Percentiles rank a stretch among this genome's conserved stretches.
Conservation (phyloP, 2,329 filamentous ascomycete genomes). For the Chrysosphaeria jannelii region DNA sequence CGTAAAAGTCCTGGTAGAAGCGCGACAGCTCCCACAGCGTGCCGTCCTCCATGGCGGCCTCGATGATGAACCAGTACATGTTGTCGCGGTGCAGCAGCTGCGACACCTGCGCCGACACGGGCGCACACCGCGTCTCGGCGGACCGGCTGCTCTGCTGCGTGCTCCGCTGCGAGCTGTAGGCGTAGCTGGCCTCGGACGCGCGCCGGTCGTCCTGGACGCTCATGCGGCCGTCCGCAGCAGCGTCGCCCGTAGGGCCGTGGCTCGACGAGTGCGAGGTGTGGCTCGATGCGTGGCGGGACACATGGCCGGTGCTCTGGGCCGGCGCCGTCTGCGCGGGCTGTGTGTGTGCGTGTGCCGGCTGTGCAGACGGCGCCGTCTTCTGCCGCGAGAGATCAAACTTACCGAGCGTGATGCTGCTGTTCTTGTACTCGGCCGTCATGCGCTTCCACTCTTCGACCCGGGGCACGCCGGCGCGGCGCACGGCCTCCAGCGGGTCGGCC, state of each 20-base stretch:
- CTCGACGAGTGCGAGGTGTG: too few relatives aligned
- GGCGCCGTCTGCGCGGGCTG: too few relatives aligned
- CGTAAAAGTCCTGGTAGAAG: slow-evolving; percentile 96
- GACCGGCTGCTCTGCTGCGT: slow-evolving; percentile 8
- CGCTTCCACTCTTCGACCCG: slow-evolving; percentile 98
- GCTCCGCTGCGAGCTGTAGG: slow-evolving; percentile 8
- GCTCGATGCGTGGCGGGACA: too few relatives aligned
- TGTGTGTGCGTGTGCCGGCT: neutral
- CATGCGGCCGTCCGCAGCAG: too few relatives aligned
- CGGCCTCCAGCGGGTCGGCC: slow-evolving; percentile 53
- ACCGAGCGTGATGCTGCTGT: slow-evolving; percentile 87
- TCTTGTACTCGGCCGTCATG: slow-evolving; percentile 97
- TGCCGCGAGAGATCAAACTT: slow-evolving; percentile 64
- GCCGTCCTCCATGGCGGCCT: slow-evolving; percentile 69
- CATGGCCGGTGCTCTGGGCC: too few relatives aligned
- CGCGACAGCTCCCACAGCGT: slow-evolving; percentile 77
- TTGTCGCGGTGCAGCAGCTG: slow-evolving; percentile 89
- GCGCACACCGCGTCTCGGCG: slow-evolving; percentile 22
- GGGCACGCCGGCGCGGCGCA: slow-evolving; percentile 67
- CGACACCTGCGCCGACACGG: slow-evolving; percentile 59
- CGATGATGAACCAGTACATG: slow-evolving; percentile 97
- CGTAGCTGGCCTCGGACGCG: slow-evolving; percentile 9
- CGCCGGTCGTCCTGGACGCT: too few relatives aligned
- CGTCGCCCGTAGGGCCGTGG: too few relatives aligned
- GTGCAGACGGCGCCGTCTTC: slow-evolving; percentile 19